Base-by-base conservation (phyloP, 441 rosid genomes). In the Adansonia grandidieri region DNA sequence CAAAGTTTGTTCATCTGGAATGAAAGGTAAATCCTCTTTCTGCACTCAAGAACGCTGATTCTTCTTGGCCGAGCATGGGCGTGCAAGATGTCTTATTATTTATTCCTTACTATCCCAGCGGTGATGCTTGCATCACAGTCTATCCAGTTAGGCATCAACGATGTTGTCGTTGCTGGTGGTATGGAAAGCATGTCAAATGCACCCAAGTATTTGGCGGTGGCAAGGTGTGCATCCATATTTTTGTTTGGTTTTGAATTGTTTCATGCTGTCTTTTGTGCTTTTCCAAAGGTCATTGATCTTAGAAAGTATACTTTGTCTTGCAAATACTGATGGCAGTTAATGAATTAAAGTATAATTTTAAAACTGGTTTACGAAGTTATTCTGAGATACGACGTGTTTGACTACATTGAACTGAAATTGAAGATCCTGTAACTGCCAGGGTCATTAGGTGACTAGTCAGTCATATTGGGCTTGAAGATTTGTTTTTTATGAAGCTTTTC, bases 131-230 rank as follows among this genome's bases (percentile, higher is more conserved):
- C 93, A 20, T 91, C 98, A 75, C 98, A 89, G 82, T 83, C 89
- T 65, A 93, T 95, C 19, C 89, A 89, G 79, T 80, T 89, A 72
- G 98, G 97, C 42, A 71, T 82, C 57, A 90, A 96, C 83, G 92
- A 93, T 82, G 75, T 96, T 82, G 97, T 92, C 61, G 93, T 93
- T 66, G 93, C 94, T 84, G 97, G 98, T 77, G 98, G 98, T 66
- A 95, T 92, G 98, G 98, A 95, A 82, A 95, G 98, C 84, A 95
- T 95, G 96, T 93, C 98, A 42, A 93, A 93, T 80, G 97, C 90
- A 5, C 98, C 98, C 2, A 93, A 95, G 86, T 95, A 95, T 85
- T 84, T 93, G 56, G 86, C 92, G 42, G 89, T 85, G 79, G 87
- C 98, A 58, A 91, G 97, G 98, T 94, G 15, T 11, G 80, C 54